Conservation (phyloP, 192 early-diverging fungal genomes). For the Coemansia sp. region DNA sequence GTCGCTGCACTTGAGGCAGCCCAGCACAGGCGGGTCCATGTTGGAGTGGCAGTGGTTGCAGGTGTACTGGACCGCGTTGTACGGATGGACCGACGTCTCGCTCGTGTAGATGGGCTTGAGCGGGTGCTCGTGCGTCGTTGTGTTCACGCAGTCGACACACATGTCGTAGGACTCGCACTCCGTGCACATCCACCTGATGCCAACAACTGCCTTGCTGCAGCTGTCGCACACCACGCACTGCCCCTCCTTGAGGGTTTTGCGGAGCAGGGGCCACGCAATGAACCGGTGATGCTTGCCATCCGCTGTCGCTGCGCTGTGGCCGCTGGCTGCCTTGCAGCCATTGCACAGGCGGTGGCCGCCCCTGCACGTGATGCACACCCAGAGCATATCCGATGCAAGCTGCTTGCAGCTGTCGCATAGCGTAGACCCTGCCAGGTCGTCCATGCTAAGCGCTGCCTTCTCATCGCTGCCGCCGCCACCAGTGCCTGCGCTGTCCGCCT, state of each 20-base stretch:
- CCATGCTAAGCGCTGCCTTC: constrained; percentile 3
- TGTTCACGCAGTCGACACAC: constrained; percentile 61
- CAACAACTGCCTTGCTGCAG: constrained; percentile 53
- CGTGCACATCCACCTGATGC: constrained; percentile 56
- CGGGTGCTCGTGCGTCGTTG: constrained; percentile 21
- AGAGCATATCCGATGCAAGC: constrained; percentile 27
- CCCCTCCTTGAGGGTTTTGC: constrained; percentile 16
- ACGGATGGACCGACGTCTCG: constrained; percentile 25
- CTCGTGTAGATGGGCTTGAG: constrained; percentile 18
- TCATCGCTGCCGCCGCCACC: not conserved
- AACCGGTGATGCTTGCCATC: constrained; percentile 22
- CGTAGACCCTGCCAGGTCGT: not conserved
- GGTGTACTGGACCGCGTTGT: constrained; percentile 11
- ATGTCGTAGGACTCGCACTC: constrained; percentile 65
- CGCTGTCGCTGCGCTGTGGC: too few species aligned
- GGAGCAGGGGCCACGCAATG: constrained; percentile 41
- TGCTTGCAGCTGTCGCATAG: constrained; percentile 22
- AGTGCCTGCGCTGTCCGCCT: not conserved
- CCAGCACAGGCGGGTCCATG: constrained; percentile 20
- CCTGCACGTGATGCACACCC: constrained; percentile 35
- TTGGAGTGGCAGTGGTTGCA: constrained; percentile 36
- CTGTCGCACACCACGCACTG: constrained; percentile 59
- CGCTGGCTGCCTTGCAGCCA: constrained; percentile 22
- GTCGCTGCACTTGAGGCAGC: constrained; percentile 42
- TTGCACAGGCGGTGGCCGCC: constrained; percentile 41